Conservation (phyloP, 352 stramenopile species). For the Phytophthora sansomeana region DNA sequence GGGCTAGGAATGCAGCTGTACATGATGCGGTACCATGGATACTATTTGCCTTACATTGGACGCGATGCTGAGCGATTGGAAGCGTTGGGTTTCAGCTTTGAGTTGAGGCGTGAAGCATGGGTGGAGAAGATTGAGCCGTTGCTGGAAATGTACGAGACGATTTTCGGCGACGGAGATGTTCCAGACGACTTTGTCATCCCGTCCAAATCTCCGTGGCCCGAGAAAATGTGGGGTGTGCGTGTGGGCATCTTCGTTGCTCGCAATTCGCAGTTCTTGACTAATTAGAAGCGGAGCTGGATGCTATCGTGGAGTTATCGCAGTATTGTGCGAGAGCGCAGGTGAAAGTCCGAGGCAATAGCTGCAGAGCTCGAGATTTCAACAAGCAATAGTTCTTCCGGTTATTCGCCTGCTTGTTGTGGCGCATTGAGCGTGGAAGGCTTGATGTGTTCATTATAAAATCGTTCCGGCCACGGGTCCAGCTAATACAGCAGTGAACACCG, state of each 20-base stretch:
- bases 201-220: conserved; percentile 61
- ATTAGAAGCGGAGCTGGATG: too few relatives aligned
- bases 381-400: too few relatives aligned
- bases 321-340: too few relatives aligned
- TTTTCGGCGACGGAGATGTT: not conserved
- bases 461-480: too few relatives aligned
- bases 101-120: not conserved
- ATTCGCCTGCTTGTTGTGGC: too few relatives aligned
- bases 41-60: conserved; percentile 47
- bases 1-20: not conserved
- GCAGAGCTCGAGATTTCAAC: too few relatives aligned
- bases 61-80: not conserved
- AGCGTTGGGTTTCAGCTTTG: conserved; percentile 46
- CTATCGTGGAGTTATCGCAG: too few relatives aligned
- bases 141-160: not conserved
- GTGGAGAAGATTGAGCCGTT: not conserved
- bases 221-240: conserved; percentile 60
- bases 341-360: too few relatives aligned
- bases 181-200: conserved; percentile 90
- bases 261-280: too few relatives aligned
- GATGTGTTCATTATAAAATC: too few relatives aligned
- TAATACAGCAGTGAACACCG: too few relatives aligned
- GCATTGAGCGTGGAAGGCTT: too few relatives aligned
- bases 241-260: conserved; percentile 2
- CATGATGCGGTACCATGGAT: conserved; percentile 28